Base-by-base conservation (phyloP, 2,329 filamentous ascomycete species). In the Eurotiales sp. region DNA sequence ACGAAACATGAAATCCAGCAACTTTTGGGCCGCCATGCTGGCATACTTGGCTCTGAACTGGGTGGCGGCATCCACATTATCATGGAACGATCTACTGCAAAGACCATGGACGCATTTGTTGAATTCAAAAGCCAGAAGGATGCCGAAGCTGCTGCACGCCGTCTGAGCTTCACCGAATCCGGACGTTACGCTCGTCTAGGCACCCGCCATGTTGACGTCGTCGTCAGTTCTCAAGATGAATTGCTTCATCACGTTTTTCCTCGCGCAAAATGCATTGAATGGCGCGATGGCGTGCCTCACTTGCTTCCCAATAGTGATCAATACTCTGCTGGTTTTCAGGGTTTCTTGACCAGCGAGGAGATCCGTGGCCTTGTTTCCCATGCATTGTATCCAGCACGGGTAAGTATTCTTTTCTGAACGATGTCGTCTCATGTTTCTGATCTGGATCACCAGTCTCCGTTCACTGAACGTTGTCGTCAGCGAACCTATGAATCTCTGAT, bases 31-130 rank as follows among this genome's bases (percentile, higher is more conserved):
- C 71, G 70, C 40, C 66, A 68, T 55, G 69, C 74, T 30, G 65
- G 66, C 14, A 59, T 74, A 30, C 57, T 76, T 15, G 58, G 62
- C 5, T 56, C 65, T 4, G 58, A 64, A 4, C 55, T 66, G 15
- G 77, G 74, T 23, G 73, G 67, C 39, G 67, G 76, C 0, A 67
- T 80, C n/a, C 78, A 81, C 56, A 78, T 81, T 55, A 76, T 80
- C 52, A 80, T 81, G 77, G 78, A 81, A 55, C 75, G 77, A 19
- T 72, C 74, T 19, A 79, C 77, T n/a, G 77, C 75, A 15, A 81
- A 80, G 66, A 80, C 78, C 1, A 77, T 77, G 71, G 77, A 80
- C 47, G 76, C 71, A 53, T 81, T 70, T 56, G 68, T 78, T 34
- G 78, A 81, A 50, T 70, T 80, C 30, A 47, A 58, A 3, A 65